These are phyloP conservation scores for Aspergillus saccharolyticus DNA, from an alignment of 495 filamentous ascomycete species.

Conservation along the genomic window DNA sequence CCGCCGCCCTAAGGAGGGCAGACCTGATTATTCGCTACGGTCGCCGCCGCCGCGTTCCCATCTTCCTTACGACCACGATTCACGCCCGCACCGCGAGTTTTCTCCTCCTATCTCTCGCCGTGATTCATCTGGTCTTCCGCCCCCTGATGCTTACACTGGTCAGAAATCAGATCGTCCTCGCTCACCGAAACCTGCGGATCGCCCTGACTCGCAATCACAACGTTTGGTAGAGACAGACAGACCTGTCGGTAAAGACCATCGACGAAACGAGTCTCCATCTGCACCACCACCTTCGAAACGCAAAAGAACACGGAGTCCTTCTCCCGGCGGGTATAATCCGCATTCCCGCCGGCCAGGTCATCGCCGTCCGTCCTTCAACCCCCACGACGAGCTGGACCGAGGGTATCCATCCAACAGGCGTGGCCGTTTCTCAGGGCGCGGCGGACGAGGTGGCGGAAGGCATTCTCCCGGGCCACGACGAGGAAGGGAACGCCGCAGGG, in stretches of 20 bases:
- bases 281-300: constrained; percentile 34
- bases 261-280: constrained; percentile 32
- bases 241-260: constrained; percentile 23
- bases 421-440: constrained; percentile 32
- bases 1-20: constrained; percentile 27
- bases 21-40: constrained; percentile 27
- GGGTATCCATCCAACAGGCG: constrained; percentile 26
- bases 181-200: constrained; percentile 18
- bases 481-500: constrained; percentile 33
- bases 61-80: constrained; percentile 25
- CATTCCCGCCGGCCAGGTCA: constrained; percentile 21
- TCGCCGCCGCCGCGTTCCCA: constrained; percentile 37
- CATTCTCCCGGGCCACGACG: constrained; percentile 24
- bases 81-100: constrained; percentile 29
- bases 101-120: constrained; percentile 27
- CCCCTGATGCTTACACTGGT: constrained; percentile 9
- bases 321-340: constrained; percentile 25
- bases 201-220: constrained; percentile 11
- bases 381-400: constrained; percentile 30
- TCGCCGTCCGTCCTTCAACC: constrained; percentile 23
- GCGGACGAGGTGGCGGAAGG: constrained; percentile 29
- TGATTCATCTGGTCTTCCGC: constrained; percentile 28
- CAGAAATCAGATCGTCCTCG: constrained; percentile 14
- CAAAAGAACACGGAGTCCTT: constrained; percentile 45
- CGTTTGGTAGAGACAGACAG: constrained; percentile 6